Base-by-base conservation (phyloP, 352 stramenopile species). In the Globisporangium spiculum region DNA sequence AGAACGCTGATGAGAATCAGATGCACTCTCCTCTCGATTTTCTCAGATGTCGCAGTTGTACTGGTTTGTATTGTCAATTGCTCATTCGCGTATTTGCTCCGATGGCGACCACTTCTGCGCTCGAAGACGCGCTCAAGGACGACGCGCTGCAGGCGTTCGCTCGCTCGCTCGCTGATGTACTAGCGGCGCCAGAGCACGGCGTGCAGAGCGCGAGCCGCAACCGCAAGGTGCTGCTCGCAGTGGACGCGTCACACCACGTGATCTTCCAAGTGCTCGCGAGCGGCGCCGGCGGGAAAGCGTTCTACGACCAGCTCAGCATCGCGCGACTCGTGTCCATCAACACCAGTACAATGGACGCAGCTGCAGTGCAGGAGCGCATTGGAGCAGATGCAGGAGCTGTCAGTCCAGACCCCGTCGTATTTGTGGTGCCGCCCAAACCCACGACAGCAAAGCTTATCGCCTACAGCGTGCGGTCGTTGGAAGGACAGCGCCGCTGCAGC, bases 191-290 rank as follows among this genome's bases (percentile, higher is more conserved):
- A 4, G 14, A 44, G 26, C 16, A 52, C 36, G 30, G 36, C 27
- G 1, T 48, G 41, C 48, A 54, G 26, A 75, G 79, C 48, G 27
- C 18, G 44, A 54, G 38, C 27, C n/a, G 22, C 27, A 46, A 32
- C n/a, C 30, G n/a, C 20, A 50, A 50, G 22, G 65, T 83, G 30
- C 44, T 88, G 27, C 72, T 91, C 20, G 80, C 79, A 0, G 76
- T 92, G 1, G 86, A 94, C 60, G 67, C 71, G 5, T 80, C 78
- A 18, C 78, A 87, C 32, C 70, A 79, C 10, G 75, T 80, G 62
- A 80, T 92, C 50, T 81, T 94, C 62, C 80, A 94, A 48, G 62
- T 92, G 57, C 71, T 94, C 38, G 82, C 84, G 60, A 80, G 77
- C 72, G 86, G 86, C 70, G 80, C 76, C 18, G 86, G 86, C 44